Evolutionary conservation across 352 stramenopile species (phyloP).

Genomic region (Globisporangium cederbergense): DNA sequence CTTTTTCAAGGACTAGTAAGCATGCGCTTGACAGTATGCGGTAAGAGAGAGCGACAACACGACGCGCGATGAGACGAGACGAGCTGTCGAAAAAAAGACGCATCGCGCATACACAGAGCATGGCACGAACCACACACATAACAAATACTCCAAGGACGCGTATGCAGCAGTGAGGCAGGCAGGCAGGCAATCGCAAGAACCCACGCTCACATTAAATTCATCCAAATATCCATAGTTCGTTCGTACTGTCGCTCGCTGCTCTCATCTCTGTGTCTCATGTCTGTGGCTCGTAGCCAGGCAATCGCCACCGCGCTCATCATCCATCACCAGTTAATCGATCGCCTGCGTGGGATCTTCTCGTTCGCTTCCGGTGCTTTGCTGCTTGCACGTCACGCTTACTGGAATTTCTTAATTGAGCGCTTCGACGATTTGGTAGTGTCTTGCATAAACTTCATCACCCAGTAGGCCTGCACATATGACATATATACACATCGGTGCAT

Average conservation of each 20-base stretch:
- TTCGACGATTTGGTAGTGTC: constrained; percentile 36
- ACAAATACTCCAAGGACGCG: not conserved
- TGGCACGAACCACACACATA: not conserved
- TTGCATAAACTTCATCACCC: constrained; percentile 61
- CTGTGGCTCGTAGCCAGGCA: not conserved
- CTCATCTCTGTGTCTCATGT: not conserved
- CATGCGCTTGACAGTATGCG: too few relatives aligned
- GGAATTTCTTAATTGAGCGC: constrained; percentile 53
- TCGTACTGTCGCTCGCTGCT: not conserved
- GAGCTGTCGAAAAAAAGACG: not conserved
- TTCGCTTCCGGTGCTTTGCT: not conserved
- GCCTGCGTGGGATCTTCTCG: not conserved
- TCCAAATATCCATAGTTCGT: constrained; percentile 10
- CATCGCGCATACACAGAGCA: not conserved
- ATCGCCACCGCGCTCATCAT: not conserved
- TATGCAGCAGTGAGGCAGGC: not conserved
- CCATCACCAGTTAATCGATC: not conserved
- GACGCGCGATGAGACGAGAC: not conserved
- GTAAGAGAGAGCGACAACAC: not conserved
- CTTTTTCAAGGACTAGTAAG: constrained; percentile 88
- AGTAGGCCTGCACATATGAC: constrained; percentile 37
- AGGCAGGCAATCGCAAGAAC: not conserved
- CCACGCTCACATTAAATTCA: constrained; percentile 8
- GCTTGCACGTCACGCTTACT: constrained; percentile 26
- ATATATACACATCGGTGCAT: not conserved